phyloP scores from a whole-genome alignment of 352 stramenopile genomes.

The Pythium insidiosum region DNA sequence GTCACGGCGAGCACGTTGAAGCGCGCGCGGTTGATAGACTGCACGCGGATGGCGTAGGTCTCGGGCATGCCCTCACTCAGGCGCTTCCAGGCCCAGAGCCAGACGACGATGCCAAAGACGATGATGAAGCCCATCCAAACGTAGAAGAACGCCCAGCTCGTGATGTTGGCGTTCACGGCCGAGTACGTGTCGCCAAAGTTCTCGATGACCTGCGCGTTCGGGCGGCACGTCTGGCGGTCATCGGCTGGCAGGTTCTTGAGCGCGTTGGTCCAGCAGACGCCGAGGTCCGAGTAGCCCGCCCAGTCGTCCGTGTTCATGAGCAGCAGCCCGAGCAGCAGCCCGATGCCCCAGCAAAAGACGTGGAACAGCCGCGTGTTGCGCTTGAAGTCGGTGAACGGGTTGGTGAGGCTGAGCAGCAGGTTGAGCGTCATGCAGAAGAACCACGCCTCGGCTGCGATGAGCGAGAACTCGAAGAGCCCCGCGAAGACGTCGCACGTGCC shows the following conservation, averaged over 20 bases:
- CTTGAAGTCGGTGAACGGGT: slow-evolving; percentile 89
- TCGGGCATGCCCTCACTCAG: slow-evolving; percentile 83
- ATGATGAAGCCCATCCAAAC: slow-evolving; percentile 83
- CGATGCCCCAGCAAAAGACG: slow-evolving; percentile 73
- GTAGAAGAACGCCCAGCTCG: slow-evolving; percentile 85
- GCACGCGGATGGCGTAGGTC: slow-evolving; percentile 76
- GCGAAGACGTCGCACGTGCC: slow-evolving; percentile 68
- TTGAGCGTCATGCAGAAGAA: slow-evolving; percentile 89
- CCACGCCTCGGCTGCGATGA: slow-evolving; percentile 81
- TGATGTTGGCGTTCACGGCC: slow-evolving; percentile 79
- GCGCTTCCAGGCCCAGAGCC: slow-evolving; percentile 83
- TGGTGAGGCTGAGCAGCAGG: slow-evolving; percentile 80
- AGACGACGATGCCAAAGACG: slow-evolving; percentile 71
- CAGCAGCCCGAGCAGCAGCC: slow-evolving; percentile 48
- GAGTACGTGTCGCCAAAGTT: slow-evolving; percentile 65
- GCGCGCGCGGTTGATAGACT: slow-evolving; percentile 83
- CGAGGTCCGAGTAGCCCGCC: slow-evolving; percentile 79
- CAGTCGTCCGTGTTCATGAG: slow-evolving; percentile 71
- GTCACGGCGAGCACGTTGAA: slow-evolving; percentile 86
- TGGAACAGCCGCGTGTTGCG: slow-evolving; percentile 80
- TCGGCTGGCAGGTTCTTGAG: slow-evolving; percentile 48
- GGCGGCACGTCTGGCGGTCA: slow-evolving; percentile 19
- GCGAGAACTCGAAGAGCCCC: slow-evolving; percentile 77
- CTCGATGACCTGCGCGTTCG: slow-evolving; percentile 34
- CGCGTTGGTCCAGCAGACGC: slow-evolving; percentile 83